Evolutionary conservation across 2,329 filamentous ascomycete genomes (phyloP), one percentile per base, ranked within the genome.

Genomic region (Arthrobotrys sinensis): DNA sequence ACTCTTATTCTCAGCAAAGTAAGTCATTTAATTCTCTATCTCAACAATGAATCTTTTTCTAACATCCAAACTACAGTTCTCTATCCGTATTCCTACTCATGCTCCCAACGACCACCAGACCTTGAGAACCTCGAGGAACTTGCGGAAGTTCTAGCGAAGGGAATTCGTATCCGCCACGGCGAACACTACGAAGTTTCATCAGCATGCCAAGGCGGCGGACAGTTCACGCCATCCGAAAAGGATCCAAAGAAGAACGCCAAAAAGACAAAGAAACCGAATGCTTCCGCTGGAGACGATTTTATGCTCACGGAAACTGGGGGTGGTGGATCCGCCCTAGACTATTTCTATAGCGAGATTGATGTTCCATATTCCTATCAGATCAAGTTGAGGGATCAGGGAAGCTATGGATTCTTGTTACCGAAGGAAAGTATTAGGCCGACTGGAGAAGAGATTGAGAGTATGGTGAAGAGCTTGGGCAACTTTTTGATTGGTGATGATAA

Each of bases 71-170:
- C n/a, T 43, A 8, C 14, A 82, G 91, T 99, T 21, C 87, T 98
- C 7, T 97, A 96, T 83, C 96, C 96, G 0, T 98, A 94, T 83
- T 91, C 92, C 4, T 97, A 93, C 85, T 93, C 92, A 11, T 99
- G 96, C 86, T 86, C 87, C 4, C 87, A 89, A 4, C 87, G 90
- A 32, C 95, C 96, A 11, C 94, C 95, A 0, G 94, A 94, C 43
- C 86, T 96, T 14, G 96, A 99, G 85, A 97, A 96, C 81, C 88
- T 99, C 0, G 90, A 97, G 84, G 96, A 99, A 84, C 88, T 98
- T 16, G 96, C 91, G 1, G 88, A 94, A 70, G 95, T 94, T 28
- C 88, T 99, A 32, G 92, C 93, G 72, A 97, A 97, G 84, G 91
- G 94, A 8, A 79, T 79, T 11, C 76, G 76, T 96, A 98, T 81